Percentiles rank a stretch among this genome's conserved stretches.
These are phyloP conservation scores for Fusarium ambrosium DNA, from an alignment of 2,329 filamentous ascomycete genomes.

Conservation along the genomic window DNA sequence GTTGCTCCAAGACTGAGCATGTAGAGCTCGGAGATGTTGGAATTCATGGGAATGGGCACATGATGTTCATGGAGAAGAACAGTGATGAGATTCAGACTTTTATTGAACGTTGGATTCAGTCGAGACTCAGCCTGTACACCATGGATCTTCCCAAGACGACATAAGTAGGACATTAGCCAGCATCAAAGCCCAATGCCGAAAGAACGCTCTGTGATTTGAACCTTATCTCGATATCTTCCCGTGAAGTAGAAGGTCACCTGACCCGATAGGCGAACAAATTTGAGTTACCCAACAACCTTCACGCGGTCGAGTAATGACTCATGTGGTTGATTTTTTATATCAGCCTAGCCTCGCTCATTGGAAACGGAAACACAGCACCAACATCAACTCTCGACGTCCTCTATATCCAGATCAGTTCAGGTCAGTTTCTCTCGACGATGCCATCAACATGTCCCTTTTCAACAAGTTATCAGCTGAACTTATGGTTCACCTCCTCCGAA, in stretches of 20 bases:
- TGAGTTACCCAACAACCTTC: background rate
- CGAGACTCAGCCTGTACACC: background rate
- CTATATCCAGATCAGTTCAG: background rate
- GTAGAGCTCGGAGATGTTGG: constrained; percentile 37
- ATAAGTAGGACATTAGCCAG: no score
- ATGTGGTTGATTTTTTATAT: background rate
- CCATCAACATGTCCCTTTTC: background rate
- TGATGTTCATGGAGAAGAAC: constrained; percentile 46
- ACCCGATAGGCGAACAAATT: background rate
- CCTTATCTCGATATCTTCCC: background rate
- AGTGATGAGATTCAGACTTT: constrained; percentile 34
- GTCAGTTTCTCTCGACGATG: background rate
- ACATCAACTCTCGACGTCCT: background rate
- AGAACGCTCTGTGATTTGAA: background rate
- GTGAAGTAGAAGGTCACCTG: background rate
- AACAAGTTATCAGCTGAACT: background rate
- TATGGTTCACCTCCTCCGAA: background rate
- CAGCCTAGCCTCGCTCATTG: background rate
- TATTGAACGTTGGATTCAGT: constrained; percentile 33
- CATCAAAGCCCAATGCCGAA: no score
- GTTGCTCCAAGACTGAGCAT: constrained; percentile 36
- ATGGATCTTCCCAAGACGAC: background rate
- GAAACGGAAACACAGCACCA: background rate
- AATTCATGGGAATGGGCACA: constrained; percentile 42
- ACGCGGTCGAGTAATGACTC: background rate